A percentile compares a stretch with the other conserved stretches of the same genome.
phyloP scores from a whole-genome alignment of 768 basidiomycete genomes.

The Russula emetica region DNA sequence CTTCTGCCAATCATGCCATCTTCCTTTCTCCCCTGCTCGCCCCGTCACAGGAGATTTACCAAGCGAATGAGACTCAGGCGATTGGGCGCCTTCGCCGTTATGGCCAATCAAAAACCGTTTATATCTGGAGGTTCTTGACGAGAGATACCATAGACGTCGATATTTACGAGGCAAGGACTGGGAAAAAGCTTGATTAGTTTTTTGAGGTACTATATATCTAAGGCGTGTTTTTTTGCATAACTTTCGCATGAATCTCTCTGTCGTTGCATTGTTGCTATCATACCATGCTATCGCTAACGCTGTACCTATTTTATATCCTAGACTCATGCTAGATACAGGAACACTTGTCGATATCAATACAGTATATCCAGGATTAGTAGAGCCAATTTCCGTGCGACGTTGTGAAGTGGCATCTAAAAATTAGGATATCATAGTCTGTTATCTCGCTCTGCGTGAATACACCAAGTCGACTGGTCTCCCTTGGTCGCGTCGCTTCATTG shows the following conservation, averaged over 20 bases:
- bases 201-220: background rate
- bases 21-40: constrained; percentile 91
- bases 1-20: constrained; percentile 89
- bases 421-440: background rate
- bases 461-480: background rate
- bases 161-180: constrained; percentile 57
- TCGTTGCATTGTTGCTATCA: constrained; percentile 1
- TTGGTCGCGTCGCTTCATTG: background rate
- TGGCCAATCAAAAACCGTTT: constrained; percentile 76
- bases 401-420: background rate
- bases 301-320: background rate
- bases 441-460: background rate
- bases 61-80: constrained; percentile 77
- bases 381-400: background rate
- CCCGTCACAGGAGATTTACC: constrained; percentile 75
- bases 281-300: background rate
- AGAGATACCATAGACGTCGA: constrained; percentile 84
- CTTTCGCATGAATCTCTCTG: background rate
- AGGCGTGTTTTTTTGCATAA: background rate
- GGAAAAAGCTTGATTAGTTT: constrained; percentile 27
- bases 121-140: constrained; percentile 82
- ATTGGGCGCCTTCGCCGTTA: constrained; percentile 80
- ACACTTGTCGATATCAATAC: background rate
- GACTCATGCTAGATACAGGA: constrained; percentile 5
- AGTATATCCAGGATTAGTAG: background rate